Evolutionary conservation across 345 rosid genomes (phyloP).

Genomic region (Viola odorata): DNA sequence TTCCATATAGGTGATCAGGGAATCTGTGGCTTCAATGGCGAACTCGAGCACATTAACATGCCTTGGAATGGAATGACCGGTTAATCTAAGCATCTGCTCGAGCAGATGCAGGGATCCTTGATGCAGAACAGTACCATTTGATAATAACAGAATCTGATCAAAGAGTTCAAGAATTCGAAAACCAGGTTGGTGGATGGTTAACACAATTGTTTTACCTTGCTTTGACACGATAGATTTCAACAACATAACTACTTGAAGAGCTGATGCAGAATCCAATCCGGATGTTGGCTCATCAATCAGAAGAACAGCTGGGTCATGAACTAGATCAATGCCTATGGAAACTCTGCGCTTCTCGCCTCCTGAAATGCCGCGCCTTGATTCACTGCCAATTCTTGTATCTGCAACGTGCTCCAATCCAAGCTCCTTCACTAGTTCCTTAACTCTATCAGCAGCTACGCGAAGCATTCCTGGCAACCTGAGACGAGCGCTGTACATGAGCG

Average conservation of each 20-base stretch:
- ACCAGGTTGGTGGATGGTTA: slow-evolving; percentile 34
- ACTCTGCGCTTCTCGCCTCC: slow-evolving; percentile 36
- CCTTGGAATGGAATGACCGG: slow-evolving; percentile 25
- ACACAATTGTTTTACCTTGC: slow-evolving; percentile 24
- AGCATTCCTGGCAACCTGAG: slow-evolving; percentile 19
- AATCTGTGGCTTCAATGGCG: slow-evolving; percentile 23
- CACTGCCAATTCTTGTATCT: slow-evolving; percentile 18
- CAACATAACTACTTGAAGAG: slow-evolving; percentile 22
- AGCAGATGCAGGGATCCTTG: slow-evolving; percentile 25
- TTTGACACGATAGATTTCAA: slow-evolving; percentile 22
- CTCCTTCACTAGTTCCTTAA: slow-evolving; percentile 16
- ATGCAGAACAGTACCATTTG: slow-evolving; percentile 24
- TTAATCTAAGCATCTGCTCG: slow-evolving; percentile 14
- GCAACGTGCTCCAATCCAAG: slow-evolving; percentile 31
- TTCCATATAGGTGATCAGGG: slow-evolving; percentile 13
- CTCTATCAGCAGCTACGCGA: slow-evolving; percentile 17
- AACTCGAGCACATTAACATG: slow-evolving; percentile 31
- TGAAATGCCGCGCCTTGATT: slow-evolving; percentile 23
- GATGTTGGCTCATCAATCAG: slow-evolving; percentile 36
- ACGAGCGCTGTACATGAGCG: slow-evolving; percentile 26
- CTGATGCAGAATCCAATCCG: slow-evolving; percentile 28
- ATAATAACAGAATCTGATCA: slow-evolving; percentile 21
- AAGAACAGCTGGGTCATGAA: slow-evolving; percentile 28
- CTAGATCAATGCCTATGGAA: slow-evolving; percentile 30
- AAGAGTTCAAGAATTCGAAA: slow-evolving; percentile 26